A percentile compares a stretch with the other conserved stretches of the same genome.
phyloP scores from a whole-genome alignment of 495 filamentous ascomycete species.

The Physcia stellaris region DNA sequence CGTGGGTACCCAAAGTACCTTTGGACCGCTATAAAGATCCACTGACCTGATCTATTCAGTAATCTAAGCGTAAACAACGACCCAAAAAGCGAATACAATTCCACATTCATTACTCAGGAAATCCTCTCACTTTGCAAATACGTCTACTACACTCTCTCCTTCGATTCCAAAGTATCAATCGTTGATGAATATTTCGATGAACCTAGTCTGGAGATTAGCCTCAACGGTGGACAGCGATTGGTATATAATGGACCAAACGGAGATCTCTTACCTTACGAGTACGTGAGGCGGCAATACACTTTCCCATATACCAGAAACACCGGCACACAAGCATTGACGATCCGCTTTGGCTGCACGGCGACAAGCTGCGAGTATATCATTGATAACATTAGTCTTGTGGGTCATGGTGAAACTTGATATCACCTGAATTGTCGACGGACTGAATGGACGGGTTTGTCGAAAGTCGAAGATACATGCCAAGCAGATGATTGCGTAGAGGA shows the following conservation, averaged over 20 bases:
- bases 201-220: neutral
- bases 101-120: neutral
- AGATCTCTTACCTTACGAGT: neutral
- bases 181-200: neutral
- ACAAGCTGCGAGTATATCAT: neutral
- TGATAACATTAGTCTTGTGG: neutral
- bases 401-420: neutral
- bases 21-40: neutral
- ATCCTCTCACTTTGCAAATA: slow-evolving; percentile 1
- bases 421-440: too few relatives aligned
- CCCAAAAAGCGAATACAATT: neutral
- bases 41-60: slow-evolving; percentile 1
- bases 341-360: slow-evolving; percentile 1
- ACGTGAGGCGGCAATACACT: neutral
- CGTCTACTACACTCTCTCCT: slow-evolving; percentile 1
- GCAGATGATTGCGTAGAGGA: too few relatives aligned
- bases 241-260: neutral
- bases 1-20: neutral
- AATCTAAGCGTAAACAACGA: neutral
- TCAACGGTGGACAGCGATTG: neutral
- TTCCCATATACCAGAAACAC: neutral
- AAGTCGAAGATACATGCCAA: too few relatives aligned
- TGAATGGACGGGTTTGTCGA: too few relatives aligned
- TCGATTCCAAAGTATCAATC: neutral
- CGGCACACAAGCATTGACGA: neutral